Evolutionary conservation across 768 basidiomycete species (phyloP), one percentile per base, ranked within the genome.

Genomic region (Scleroderma bovista): DNA sequence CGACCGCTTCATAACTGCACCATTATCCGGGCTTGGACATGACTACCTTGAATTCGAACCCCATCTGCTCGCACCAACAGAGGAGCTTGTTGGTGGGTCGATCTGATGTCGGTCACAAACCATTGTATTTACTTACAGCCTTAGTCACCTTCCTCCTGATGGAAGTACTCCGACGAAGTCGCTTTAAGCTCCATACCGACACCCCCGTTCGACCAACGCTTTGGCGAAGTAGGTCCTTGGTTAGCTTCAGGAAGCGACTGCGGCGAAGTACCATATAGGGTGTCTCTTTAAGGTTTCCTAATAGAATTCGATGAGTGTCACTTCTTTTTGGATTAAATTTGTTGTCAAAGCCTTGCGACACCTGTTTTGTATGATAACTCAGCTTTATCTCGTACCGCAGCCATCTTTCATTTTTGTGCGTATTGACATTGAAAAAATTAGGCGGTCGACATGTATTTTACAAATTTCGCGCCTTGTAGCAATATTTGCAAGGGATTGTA

Each of bases 81-180:
- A 75, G 9, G 81, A 83, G 59, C 73, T 83, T 17, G 77, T 82
- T 48, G 65, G 79, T 79, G 51, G 47, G 38, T 47, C 17, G 0
- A 9, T 38, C 24, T 0, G 31, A 16, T 33, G 37, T 40, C 31
- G 9, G 39, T 41, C 31, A 26, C 24, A 52, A 44, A 11, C 17
- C 17, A 32, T 23, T 42, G 38, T 41, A 51, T 46, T 62, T 36
- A 70, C 51, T 19, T 4, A 26, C 6, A 12, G 32, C 13, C 19
- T 26, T 50, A 81, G 81, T 83, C 8, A 80, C 79, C 13, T 82
- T 83, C 61, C 68, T 84, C 32, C 75, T 84, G 65, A 77, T 84
- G 73, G 81, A 84, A 60, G 77, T 82, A 29, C 61, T 84, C 15
- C 79, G 81, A 24, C 75, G 80, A 42, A 76, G 79, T 37, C 76